phyloP scores from a whole-genome alignment of 2,329 filamentous ascomycete genomes.

The Pyrenochaeta sp. region DNA sequence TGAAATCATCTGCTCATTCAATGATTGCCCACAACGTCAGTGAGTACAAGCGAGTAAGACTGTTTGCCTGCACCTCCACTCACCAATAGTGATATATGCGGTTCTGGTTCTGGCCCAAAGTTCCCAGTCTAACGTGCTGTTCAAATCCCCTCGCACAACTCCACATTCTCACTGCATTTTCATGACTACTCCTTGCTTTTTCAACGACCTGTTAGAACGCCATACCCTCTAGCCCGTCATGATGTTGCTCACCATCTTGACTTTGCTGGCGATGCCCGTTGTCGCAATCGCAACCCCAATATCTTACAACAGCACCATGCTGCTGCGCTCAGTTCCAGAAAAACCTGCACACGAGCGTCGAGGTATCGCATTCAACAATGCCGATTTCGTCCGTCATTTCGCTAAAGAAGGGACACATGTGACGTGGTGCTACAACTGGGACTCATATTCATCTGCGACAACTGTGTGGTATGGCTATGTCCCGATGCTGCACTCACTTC shows the following conservation, averaged over 20 bases:
- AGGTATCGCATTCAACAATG: slow-evolving; percentile 72
- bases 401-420: slow-evolving; percentile 50
- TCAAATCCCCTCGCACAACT: too few relatives aligned
- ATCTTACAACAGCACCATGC: not conserved
- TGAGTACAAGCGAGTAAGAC: too few relatives aligned
- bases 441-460: slow-evolving; percentile 49
- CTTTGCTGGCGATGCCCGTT: not conserved
- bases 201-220: not conserved
- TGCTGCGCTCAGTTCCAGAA: slow-evolving; percentile 49
- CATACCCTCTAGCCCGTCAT: not conserved
- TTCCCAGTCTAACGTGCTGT: not conserved
- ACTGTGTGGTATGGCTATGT: slow-evolving; percentile 63
- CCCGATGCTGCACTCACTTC: slow-evolving; percentile 57
- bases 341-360: slow-evolving; percentile 49
- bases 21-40: too few relatives aligned
- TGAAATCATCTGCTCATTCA: too few relatives aligned
- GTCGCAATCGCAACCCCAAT: not conserved
- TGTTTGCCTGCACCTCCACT: not conserved
- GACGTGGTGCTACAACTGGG: slow-evolving; percentile 76
- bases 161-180: not conserved
- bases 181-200: not conserved
- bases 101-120: not conserved
- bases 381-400: slow-evolving; percentile 61
- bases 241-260: not conserved
- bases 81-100: not conserved